Evolutionary conservation across 495 filamentous ascomycete genomes (phyloP), one percentile per base, ranked within the genome.

Genomic region (Penicillium fimorum): DNA sequence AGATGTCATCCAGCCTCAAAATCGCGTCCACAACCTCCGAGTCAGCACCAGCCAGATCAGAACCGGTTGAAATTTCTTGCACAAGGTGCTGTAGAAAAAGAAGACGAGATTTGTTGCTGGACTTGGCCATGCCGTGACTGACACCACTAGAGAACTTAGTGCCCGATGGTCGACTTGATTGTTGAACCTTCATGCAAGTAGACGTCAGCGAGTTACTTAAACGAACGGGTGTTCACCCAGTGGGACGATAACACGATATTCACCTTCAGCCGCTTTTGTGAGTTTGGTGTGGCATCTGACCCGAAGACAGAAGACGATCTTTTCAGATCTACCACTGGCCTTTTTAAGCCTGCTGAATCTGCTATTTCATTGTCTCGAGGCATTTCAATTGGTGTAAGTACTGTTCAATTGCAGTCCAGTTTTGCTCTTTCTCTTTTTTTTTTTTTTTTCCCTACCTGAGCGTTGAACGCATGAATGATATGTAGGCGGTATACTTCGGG

Each of bases 11-110:
- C 27, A 76, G 60, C 20, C 55, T 55, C 22, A 53, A 53, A 27
- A 67, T 40, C 20, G 67, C 66, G 15, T 61, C 41, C 22, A 65
- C n/a, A 49, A 73, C 50, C 12, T 70, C 60, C 1, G 66, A 25
- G 33, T 66, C 57, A 29, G 49, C 41, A n/a, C 48, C 32, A 8
- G 57, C 5, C 29, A 57, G 38, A 35, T 50, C 46, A 7, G 58
- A 46, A 46, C 55, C 59, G 38, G 58, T 50, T 3, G 67, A 54
- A 7, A 64, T 51, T 25, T 71, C 63, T 25, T 53, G 54, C 49
- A 68, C 57, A 15, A 62, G 45, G 17, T 22, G 37, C 48, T 56
- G 56, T 20, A 71, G 47, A 10, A 50, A 38, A 32, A 35, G 40
- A 5, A 66, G 43, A 20, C 56, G 58, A 42, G 58, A 56, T 32